Base-by-base conservation (phyloP, 108 stramenopile genomes). In the Cafeteria roenbergensis region DNA sequence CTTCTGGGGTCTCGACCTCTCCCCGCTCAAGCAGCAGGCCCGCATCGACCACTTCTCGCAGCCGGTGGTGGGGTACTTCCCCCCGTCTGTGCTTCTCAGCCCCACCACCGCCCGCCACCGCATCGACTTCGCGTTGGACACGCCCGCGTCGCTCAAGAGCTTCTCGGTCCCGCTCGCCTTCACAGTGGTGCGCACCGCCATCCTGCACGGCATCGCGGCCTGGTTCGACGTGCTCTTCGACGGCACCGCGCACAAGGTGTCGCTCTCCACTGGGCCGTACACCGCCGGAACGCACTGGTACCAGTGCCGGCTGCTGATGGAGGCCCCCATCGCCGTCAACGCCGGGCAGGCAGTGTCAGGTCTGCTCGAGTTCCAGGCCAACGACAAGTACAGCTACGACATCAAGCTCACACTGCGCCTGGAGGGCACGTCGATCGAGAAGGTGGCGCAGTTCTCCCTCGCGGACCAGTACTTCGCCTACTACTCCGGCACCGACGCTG, bases 391-490 rank as follows among this genome's bases (percentile, higher is more conserved):
- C 67, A 75, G 73, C 55, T 85, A 85, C 76, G 71, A 71, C 59
- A 68, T 83, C 52, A 14, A 27, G 22, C 17, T 78, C 34, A 1
- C 48, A 31, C 34, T 55, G 6, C 37, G 36, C 1, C 37, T 85
- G 9, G 75, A 80, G 0, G 83, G 83, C 26, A 84, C 81, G 0
- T 28, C 28, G 34, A 69, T 78, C 26, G 37, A 36, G n/a, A 28
- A 32, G 14, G 48, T 60, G 22, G 31, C 34, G 31, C 66, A 77
- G 37, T 35, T 36, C n/a, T 77, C 80, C 31, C 74, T 84, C 56
- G 78, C 82, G 68, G 82, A 81, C 68, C 82, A 81, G 76, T 34
- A 75, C 57, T 80, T 78, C 75, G 72, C 75, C 69, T 80, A 80
- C 61, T n/a, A n/a, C n/a, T n/a, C n/a, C n/a, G n/a, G n/a, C n/a